phyloP scores from a whole-genome alignment of 1,284 basidiomycete species.

The Vanrija sp. region DNA sequence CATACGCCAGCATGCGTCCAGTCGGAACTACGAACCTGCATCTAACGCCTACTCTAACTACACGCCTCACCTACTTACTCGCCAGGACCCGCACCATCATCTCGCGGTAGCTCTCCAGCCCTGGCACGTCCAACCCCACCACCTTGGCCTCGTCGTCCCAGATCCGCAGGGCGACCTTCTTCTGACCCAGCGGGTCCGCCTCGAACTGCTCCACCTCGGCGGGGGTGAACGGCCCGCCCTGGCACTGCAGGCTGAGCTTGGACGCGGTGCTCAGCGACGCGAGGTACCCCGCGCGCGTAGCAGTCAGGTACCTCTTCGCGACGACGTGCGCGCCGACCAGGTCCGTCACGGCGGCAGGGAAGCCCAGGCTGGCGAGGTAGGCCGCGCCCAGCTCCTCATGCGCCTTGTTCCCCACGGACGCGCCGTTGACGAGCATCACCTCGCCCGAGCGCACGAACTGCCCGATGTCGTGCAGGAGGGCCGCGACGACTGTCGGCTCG shows the following conservation, averaged over 20 bases:
- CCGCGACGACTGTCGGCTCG: slow-evolving; percentile 34
- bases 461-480: slow-evolving; percentile 41
- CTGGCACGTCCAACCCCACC: slow-evolving; percentile 21
- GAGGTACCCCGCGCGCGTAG: slow-evolving; percentile 23
- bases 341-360: slow-evolving; percentile 28
- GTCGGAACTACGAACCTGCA: too few species aligned
- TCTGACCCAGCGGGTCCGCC: slow-evolving; percentile 23
- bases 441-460: slow-evolving; percentile 32
- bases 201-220: slow-evolving; percentile 28
- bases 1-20: too few species aligned
- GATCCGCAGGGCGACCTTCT: slow-evolving; percentile 31
- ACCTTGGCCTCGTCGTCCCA: slow-evolving; percentile 40
- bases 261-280: slow-evolving; percentile 25
- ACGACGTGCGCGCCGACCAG: slow-evolving; percentile 39
- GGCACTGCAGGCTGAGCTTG: slow-evolving; percentile 24
- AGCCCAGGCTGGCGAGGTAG: slow-evolving; percentile 31
- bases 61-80: too few species aligned
- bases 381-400: slow-evolving; percentile 35
- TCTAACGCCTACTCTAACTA: too few species aligned
- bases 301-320: slow-evolving; percentile 36
- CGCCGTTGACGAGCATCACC: slow-evolving; percentile 22
- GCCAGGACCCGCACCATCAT: slow-evolving; percentile 9
- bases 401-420: slow-evolving; percentile 24
- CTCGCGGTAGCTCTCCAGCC: slow-evolving; percentile 18
- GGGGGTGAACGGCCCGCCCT: slow-evolving; percentile 34